phyloP scores from a whole-genome alignment of 2,329 filamentous ascomycete species.

The Clathrospora elynae region DNA sequence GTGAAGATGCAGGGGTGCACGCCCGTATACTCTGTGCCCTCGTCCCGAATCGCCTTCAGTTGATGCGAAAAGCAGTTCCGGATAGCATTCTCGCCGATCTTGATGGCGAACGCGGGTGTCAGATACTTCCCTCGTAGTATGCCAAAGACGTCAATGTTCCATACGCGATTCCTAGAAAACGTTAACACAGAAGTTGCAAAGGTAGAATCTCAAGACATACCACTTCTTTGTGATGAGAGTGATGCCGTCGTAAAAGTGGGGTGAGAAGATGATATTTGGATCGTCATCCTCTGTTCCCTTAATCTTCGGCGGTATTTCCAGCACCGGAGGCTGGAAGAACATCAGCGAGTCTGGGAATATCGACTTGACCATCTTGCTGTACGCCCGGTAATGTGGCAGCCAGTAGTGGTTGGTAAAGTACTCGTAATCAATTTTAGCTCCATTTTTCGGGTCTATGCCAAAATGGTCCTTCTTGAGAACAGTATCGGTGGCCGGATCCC shows the following conservation, averaged over 20 bases:
- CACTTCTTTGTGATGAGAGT: conserved; percentile 98
- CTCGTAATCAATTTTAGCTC: conserved; percentile 76
- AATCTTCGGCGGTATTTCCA: conserved; percentile 87
- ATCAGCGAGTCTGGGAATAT: conserved; percentile 82
- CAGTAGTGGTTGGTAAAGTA: conserved; percentile 92
- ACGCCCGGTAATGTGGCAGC: conserved; percentile 80
- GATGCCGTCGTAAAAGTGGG: conserved; percentile 96
- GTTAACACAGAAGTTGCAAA: conserved; percentile 11
- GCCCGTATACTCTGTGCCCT: conserved; percentile 87
- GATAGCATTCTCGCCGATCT: conserved; percentile 90
- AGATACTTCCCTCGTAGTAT: conserved; percentile 87
- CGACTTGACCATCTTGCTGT: conserved; percentile 72
- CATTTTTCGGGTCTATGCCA: conserved; percentile 73
- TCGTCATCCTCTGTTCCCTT: conserved; percentile 91
- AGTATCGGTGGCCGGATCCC: conserved; percentile 80
- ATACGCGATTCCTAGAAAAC: conserved; percentile 73
- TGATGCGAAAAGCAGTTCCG: conserved; percentile 92
- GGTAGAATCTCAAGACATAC: conserved; percentile 45
- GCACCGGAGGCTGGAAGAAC: conserved; percentile 87
- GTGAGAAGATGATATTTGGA: conserved; percentile 85
- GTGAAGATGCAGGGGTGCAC: conserved; percentile 87
- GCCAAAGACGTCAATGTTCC: conserved; percentile 96
- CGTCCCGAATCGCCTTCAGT: conserved; percentile 77
- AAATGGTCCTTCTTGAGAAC: conserved; percentile 89
- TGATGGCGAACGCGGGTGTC: conserved; percentile 88